Conservation (phyloP, 1,139 yeast genomes). For the Eremothecium sinecaudum region DNA sequence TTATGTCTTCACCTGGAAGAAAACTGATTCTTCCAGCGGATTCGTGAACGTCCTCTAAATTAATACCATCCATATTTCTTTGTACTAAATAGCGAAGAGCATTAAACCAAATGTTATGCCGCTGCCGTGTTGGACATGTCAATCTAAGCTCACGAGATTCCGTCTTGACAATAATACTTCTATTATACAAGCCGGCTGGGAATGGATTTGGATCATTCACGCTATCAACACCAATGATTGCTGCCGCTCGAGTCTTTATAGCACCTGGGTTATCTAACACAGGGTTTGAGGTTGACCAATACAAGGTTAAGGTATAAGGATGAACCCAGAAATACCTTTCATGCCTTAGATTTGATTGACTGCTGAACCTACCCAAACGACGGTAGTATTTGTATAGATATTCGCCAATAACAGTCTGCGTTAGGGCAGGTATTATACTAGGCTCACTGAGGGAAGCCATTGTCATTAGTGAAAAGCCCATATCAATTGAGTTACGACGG, state of each 20-base stretch:
- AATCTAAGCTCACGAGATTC: constrained; percentile 60
- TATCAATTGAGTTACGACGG: constrained; percentile 11
- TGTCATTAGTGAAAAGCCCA: constrained; percentile 51
- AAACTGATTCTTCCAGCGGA: constrained; percentile 21
- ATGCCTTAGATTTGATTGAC: constrained; percentile 73
- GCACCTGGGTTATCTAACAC: constrained; percentile 55
- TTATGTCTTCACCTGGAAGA: constrained; percentile 19
- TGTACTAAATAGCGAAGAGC: constrained; percentile 70
- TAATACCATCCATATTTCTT: constrained; percentile 55
- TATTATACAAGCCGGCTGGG: constrained; percentile 83
- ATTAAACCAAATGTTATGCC: constrained; percentile 89
- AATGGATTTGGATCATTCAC: constrained; percentile 79
- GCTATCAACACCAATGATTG: constrained; percentile 69
- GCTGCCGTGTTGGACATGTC: constrained; percentile 79
- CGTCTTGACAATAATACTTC: constrained; percentile 70
- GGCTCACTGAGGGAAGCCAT: constrained; percentile 62
- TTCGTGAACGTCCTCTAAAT: constrained; percentile 34
- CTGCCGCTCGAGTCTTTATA: constrained; percentile 66
- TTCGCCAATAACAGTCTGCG: constrained; percentile 92
- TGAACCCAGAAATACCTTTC: constrained; percentile 95
- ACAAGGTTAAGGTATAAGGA: constrained; percentile 82
- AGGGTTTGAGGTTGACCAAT: constrained; percentile 84
- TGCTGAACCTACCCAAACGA: constrained; percentile 61
- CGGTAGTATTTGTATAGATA: constrained; percentile 80
- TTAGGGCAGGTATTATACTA: constrained; percentile 75